Percentiles rank a stretch among this genome's conserved stretches.
Evolutionary conservation across 2,329 filamentous ascomycete genomes (phyloP).

Genomic region (Helotiales sp.): DNA sequence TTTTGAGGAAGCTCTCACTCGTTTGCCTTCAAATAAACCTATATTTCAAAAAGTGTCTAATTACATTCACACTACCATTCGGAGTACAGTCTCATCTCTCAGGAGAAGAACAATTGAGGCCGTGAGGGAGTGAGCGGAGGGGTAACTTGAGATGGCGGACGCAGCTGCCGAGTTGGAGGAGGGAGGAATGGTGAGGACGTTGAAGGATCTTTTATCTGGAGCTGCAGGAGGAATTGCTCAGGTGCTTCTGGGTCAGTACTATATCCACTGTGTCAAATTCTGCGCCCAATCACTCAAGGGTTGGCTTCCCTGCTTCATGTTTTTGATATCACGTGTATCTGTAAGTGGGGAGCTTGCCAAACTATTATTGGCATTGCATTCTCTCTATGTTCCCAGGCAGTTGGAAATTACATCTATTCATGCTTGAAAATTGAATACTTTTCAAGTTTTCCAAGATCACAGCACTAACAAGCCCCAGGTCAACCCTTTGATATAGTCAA

Average conservation of each 20-base stretch:
- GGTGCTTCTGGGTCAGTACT: slow-evolving; percentile 78
- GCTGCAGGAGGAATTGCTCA: slow-evolving; percentile 92
- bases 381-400: not conserved
- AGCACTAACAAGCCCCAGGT: slow-evolving; percentile 43
- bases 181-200: slow-evolving; percentile 32
- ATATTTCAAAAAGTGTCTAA: not conserved
- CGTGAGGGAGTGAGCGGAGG: slow-evolving; percentile 5
- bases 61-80: not conserved
- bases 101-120: not conserved
- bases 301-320: slow-evolving; percentile 2
- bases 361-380: not conserved
- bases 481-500: slow-evolving; percentile 91
- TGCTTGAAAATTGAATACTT: not conserved
- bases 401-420: not conserved
- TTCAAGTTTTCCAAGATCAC: not conserved
- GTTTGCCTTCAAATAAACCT: not conserved
- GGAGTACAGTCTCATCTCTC: not conserved
- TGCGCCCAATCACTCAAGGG: slow-evolving; percentile 1
- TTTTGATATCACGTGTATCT: slow-evolving; percentile 10
- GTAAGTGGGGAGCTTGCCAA: slow-evolving; percentile 5
- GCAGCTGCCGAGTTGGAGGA: slow-evolving; percentile 33
- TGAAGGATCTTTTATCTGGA: slow-evolving; percentile 87
- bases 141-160: slow-evolving; percentile 32
- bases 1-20: not conserved
- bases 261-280: not conserved